These are phyloP conservation scores for Lachnellula willkommii DNA, from an alignment of 2,329 filamentous ascomycete genomes.

Conservation along the genomic window DNA sequence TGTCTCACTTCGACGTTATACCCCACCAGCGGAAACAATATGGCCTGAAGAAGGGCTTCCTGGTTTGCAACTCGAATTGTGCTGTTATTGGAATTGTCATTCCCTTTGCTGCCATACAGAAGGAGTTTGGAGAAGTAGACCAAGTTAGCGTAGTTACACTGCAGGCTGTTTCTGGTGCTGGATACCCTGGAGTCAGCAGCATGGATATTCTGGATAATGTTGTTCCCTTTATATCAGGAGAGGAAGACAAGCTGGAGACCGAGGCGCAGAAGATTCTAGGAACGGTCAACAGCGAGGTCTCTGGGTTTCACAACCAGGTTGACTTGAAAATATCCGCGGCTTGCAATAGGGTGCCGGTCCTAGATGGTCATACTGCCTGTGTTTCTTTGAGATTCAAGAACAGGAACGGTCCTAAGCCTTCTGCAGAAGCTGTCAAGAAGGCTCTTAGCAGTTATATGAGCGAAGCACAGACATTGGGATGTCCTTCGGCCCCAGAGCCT, in stretches of 20 bases:
- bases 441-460: constrained; percentile 76
- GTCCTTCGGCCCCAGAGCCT: constrained; percentile 75
- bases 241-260: constrained; percentile 93
- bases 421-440: constrained; percentile 68
- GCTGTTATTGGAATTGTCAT: constrained; percentile 95
- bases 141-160: constrained; percentile 77
- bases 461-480: constrained; percentile 78
- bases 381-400: constrained; percentile 79
- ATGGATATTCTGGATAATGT: constrained; percentile 98
- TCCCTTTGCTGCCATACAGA: constrained; percentile 84
- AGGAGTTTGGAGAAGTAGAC: constrained; percentile 78
- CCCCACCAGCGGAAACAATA: constrained; percentile 77
- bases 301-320: constrained; percentile 70
- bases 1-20: constrained; percentile 79
- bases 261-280: constrained; percentile 96
- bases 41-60: constrained; percentile 74
- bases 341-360: constrained; percentile 90
- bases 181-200: constrained; percentile 81
- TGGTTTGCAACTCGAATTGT: constrained; percentile 98
- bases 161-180: constrained; percentile 90
- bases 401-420: constrained; percentile 58
- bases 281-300: constrained; percentile 61
- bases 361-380: constrained; percentile 94
- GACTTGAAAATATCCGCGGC: constrained; percentile 74
- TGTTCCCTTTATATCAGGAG: constrained; percentile 85